Evolutionary conservation across 2,329 filamentous ascomycete species (phyloP).

Genomic region (Lasiodiplodia gonubiensis): DNA sequence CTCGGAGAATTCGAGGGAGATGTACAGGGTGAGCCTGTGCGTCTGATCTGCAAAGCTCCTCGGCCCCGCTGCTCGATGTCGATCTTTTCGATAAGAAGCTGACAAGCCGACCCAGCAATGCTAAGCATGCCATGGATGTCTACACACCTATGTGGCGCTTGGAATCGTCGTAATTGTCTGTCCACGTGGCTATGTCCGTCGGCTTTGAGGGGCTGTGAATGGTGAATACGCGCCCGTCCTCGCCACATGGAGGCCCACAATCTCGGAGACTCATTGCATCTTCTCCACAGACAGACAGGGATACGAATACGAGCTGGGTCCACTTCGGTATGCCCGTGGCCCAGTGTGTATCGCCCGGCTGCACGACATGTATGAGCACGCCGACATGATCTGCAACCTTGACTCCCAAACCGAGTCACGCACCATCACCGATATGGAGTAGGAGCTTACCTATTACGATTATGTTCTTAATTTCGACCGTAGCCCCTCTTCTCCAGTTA

Average conservation of each 20-base stretch:
- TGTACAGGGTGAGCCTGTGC: background rate
- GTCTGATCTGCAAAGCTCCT: background rate
- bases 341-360: conserved; percentile 56
- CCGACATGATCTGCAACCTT: conserved; percentile 67
- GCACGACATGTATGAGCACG: conserved; percentile 67
- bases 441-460: background rate
- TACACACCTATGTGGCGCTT: background rate
- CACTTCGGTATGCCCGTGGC: conserved; percentile 67
- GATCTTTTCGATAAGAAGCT: background rate
- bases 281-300: conserved; percentile 62
- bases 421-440: conserved; percentile 66
- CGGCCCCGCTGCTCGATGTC: background rate
- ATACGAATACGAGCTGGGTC: conserved; percentile 67
- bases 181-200: conserved; percentile 64
- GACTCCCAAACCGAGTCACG: conserved; percentile 57
- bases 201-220: conserved; percentile 72
- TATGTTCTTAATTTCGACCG: background rate
- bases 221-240: conserved; percentile 50
- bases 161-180: conserved; percentile 56
- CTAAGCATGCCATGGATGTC: background rate
- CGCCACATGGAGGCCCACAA: background rate
- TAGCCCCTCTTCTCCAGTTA: background rate
- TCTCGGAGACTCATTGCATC: no score
- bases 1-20: background rate
- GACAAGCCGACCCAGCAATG: background rate